These are phyloP conservation scores for Clarireedia hainanense DNA, from an alignment of 2,329 filamentous ascomycete species.

Conservation along the genomic window DNA sequence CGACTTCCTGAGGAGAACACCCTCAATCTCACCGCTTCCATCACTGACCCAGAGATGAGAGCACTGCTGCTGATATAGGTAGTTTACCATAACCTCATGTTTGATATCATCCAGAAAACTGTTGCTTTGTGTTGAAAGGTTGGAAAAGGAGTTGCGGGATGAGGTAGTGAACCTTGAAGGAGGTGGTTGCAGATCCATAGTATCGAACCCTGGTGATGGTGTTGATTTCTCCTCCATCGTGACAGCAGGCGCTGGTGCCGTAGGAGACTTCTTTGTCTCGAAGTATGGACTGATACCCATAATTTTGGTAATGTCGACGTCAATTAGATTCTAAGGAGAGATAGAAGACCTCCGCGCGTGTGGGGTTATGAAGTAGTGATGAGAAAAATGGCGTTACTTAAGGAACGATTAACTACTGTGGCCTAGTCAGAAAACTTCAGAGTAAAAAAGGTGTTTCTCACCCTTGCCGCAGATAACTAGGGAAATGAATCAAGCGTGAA, in stretches of 20 bases:
- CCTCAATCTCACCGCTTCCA: slow-evolving; percentile 59
- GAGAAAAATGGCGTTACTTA: neutral
- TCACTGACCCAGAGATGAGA: slow-evolving; percentile 67
- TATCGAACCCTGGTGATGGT: slow-evolving; percentile 26
- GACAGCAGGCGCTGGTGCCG: slow-evolving; percentile 3
- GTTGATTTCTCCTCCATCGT: slow-evolving; percentile 41
- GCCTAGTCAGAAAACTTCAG: neutral
- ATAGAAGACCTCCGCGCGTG: neutral
- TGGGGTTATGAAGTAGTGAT: neutral
- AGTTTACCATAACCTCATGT: slow-evolving; percentile 78
- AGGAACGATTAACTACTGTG: neutral
- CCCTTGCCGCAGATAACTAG: neutral
- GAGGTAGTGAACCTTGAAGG: slow-evolving; percentile 42
- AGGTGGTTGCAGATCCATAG: slow-evolving; percentile 43
- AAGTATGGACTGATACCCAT: slow-evolving; percentile 60
- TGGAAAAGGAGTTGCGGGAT: slow-evolving; percentile 45
- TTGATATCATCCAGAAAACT: slow-evolving; percentile 63
- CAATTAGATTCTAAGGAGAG: neutral
- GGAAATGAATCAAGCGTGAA: neutral
- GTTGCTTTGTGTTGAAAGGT: slow-evolving; percentile 39
- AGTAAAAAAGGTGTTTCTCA: neutral
- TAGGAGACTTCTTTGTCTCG: slow-evolving; percentile 42
- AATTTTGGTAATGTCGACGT: slow-evolving; percentile 20
- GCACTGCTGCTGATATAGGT: slow-evolving; percentile 74
- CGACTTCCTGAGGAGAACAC: slow-evolving; percentile 62